Evolutionary conservation across 1,284 basidiomycete species (phyloP).

Genomic region (Marasmius tenuissimus): DNA sequence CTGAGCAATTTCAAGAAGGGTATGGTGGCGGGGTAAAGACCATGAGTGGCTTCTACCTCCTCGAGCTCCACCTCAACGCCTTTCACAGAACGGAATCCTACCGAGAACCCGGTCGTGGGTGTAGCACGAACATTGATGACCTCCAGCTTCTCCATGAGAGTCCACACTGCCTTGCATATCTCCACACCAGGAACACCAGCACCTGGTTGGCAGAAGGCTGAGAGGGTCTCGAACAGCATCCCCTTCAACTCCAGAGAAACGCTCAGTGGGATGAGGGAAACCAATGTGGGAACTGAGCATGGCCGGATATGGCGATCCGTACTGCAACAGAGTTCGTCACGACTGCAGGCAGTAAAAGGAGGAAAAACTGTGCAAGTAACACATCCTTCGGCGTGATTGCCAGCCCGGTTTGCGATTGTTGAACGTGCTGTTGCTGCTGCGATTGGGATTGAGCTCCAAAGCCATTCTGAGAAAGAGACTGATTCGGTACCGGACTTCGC

Average conservation of each 20-base stretch:
- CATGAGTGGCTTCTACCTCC: conserved; percentile 79
- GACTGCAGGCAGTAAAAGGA: conserved; percentile 80
- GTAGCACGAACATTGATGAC: conserved; percentile 74
- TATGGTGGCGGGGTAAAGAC: conserved; percentile 84
- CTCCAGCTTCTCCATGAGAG: conserved; percentile 78
- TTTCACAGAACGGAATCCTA: conserved; percentile 52
- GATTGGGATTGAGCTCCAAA: conserved; percentile 18
- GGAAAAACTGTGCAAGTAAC: conserved; percentile 77
- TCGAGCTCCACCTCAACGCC: conserved; percentile 83
- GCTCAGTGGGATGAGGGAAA: conserved; percentile 77
- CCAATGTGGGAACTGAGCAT: conserved; percentile 77
- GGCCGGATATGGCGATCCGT: conserved; percentile 76
- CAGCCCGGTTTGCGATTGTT: conserved; percentile 45
- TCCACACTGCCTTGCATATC: conserved; percentile 82
- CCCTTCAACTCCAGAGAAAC: conserved; percentile 93
- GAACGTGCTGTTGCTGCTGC: conserved; percentile 30
- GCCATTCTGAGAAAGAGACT: conserved; percentile 2
- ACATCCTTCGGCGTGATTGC: conserved; percentile 76
- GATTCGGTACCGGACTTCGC: conserved; percentile 17
- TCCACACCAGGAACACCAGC: conserved; percentile 74
- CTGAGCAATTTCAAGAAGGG: conserved; percentile 85
- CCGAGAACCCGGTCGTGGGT: conserved; percentile 35
- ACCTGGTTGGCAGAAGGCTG: conserved; percentile 82
- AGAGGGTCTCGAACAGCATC: conserved; percentile 78
- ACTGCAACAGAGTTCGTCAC: conserved; percentile 79